These are phyloP conservation scores for Boletellus deceptivus DNA, from an alignment of 1,284 basidiomycete species.

Conservation along the genomic window DNA sequence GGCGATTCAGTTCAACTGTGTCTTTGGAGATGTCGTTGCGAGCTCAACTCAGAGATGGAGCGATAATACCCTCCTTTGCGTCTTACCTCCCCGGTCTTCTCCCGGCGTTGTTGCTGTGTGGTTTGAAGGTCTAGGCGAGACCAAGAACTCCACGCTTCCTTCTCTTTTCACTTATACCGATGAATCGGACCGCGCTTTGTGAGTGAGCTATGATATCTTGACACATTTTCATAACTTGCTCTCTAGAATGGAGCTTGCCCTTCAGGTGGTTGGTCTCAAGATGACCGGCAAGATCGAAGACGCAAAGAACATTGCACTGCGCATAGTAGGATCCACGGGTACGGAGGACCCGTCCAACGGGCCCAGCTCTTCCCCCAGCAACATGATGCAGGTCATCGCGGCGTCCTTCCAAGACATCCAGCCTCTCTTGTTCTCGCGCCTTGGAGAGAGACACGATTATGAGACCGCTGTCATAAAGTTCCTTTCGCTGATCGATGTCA, in stretches of 20 bases:
- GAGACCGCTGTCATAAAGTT: conserved; percentile 80
- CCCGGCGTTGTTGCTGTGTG: conserved; percentile 91
- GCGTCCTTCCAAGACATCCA: conserved; percentile 48
- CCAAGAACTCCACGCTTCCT: conserved; percentile 52
- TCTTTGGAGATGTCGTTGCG: conserved; percentile 85
- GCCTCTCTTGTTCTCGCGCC: conserved; percentile 50
- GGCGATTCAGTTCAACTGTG: conserved; percentile 65
- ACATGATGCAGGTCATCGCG: conserved; percentile 54
- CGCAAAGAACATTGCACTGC: conserved; percentile 87
- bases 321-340: conserved; percentile 68
- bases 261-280: conserved; percentile 93
- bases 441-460: conserved; percentile 59
- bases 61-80: conserved; percentile 90
- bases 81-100: conserved; percentile 80
- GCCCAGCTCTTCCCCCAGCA: conserved; percentile 32
- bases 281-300: conserved; percentile 96
- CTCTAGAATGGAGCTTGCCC: conserved; percentile 86
- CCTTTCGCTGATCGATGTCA: conserved; percentile 69
- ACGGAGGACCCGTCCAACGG: conserved; percentile 41
- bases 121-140: conserved; percentile 71
- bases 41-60: conserved; percentile 90
- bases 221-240: conserved; percentile 19
- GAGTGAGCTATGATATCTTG: conserved; percentile 35
- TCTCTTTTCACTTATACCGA: conserved; percentile 88
- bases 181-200: conserved; percentile 85